Conservation (phyloP, 805 yeast genomes). For the Saccharomycopsis guyanensis region DNA sequence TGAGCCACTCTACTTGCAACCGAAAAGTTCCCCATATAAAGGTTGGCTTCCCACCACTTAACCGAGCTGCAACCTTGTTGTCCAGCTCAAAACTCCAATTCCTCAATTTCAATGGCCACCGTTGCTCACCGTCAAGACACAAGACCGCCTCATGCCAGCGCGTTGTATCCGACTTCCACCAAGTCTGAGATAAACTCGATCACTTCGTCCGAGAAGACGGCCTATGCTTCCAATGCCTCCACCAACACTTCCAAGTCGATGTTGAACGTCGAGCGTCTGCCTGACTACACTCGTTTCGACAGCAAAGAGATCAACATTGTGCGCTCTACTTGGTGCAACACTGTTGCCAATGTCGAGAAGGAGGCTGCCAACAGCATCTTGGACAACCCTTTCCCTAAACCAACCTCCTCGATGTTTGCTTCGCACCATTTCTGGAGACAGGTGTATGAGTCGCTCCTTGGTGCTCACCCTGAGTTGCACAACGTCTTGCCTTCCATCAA, state of each 20-base stretch:
- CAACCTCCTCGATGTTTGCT: constrained; percentile 27
- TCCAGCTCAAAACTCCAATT: not conserved
- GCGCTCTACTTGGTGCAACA: constrained; percentile 15
- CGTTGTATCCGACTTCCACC: not conserved
- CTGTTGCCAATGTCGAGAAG: constrained; percentile 11
- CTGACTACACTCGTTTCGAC: constrained; percentile 7
- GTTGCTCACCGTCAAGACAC: not conserved
- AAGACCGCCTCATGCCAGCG: not conserved
- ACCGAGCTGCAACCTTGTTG: not conserved
- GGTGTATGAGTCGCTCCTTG: constrained; percentile 43
- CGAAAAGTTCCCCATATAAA: constrained; percentile 1
- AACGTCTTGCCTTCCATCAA: constrained; percentile 44
- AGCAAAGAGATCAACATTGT: constrained; percentile 15
- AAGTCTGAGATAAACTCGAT: constrained; percentile 6
- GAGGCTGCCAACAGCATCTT: not conserved
- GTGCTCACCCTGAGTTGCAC: constrained; percentile 39
- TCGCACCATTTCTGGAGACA: constrained; percentile 46
- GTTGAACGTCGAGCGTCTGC: not conserved
- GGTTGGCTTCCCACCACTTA: not conserved
- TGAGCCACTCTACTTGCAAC: not conserved
- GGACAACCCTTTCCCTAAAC: constrained; percentile 9
- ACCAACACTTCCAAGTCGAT: constrained; percentile 5
- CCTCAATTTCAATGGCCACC: not conserved
- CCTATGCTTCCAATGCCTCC: constrained; percentile 1
- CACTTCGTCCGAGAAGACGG: constrained; percentile 11